Base-by-base conservation (phyloP, 345 rosid genomes). In the Melaleuca quinquenervia region DNA sequence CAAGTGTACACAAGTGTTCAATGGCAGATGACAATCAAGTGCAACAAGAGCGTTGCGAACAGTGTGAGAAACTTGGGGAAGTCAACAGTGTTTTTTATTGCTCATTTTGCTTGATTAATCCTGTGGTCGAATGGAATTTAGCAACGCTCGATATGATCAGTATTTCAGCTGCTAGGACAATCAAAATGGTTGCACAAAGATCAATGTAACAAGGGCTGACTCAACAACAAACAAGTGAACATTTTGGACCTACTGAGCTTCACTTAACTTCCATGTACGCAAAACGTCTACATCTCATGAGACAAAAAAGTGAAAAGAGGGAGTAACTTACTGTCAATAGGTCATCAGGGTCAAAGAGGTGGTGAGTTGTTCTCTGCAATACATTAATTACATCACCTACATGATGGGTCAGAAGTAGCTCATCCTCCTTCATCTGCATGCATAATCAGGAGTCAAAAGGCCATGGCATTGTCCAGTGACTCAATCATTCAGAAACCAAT, bases 321-420 rank as follows among this genome's bases (percentile, higher is more conserved):
- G 55, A 27, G 60, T 86, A 84, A 58, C 94, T 89, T 92, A 98
- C 99, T 55, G 95, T 94, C 89, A 98, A 88, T 85, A 98, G 82
- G 16, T 98, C 99, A n/a, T 98, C 99, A 1, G 99, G 99, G 87
- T 98, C 99, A 88, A 98, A 96, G 82, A 98, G 98, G 89, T 94
- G 95, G 88, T 94, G 99, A 14, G 98, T 93, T 24, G 98, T 95
- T 91, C 55, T 93, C 91, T 98, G 99, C 86, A 96, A 44, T 83
- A 98, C 91, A 90, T 92, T 93, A 74, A 98, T 98, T 80, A 95
- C 93, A 84, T 98, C 99, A 6, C 99, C 99, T 52, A 96, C 96
- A 83, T 98, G 99, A 87, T 96, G 99, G 24, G 97, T 91, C 88
- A 91, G 87, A 87, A 98, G 98, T 89, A 98, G 87, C 88, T 94